Percentiles rank a stretch among this genome's conserved stretches.
These are phyloP conservation scores for Antarctomyces pellizariae DNA, from an alignment of 495 filamentous ascomycete genomes.

Conservation along the genomic window DNA sequence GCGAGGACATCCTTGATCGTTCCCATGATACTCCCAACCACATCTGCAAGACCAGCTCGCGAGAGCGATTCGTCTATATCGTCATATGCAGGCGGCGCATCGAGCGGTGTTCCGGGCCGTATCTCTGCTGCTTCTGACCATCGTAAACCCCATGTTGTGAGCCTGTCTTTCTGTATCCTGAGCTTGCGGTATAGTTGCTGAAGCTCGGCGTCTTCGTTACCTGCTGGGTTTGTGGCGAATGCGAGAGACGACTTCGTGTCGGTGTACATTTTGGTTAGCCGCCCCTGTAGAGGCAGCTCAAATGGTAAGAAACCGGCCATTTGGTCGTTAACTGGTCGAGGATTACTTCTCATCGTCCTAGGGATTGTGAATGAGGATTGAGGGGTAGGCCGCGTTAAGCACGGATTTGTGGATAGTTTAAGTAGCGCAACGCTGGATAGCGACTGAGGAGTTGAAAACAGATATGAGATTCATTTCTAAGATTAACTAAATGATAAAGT, in stretches of 20 bases:
- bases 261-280: constrained; percentile 73
- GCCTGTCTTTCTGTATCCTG: constrained; percentile 44
- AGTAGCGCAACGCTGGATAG: too few relatives aligned
- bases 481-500: too few relatives aligned
- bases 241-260: constrained; percentile 81
- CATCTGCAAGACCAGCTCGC: constrained; percentile 63
- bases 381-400: too few relatives aligned
- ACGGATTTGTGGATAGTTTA: too few relatives aligned
- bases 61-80: constrained; percentile 74
- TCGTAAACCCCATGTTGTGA: constrained; percentile 74
- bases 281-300: constrained; percentile 33
- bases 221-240: constrained; percentile 47
- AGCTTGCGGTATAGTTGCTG: constrained; percentile 30
- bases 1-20: constrained; percentile 73
- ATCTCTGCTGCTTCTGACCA: constrained; percentile 62
- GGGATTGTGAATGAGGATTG: too few relatives aligned
- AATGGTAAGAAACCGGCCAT: too few relatives aligned
- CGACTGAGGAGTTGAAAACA: too few relatives aligned
- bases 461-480: too few relatives aligned
- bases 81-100: constrained; percentile 27
- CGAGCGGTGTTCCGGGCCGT: too few relatives aligned
- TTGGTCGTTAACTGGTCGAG: too few relatives aligned
- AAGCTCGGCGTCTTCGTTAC: constrained; percentile 29
- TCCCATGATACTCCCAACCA: constrained; percentile 71
- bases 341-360: too few relatives aligned